A percentile compares a stretch with the other conserved stretches of the same genome.
Conservation (phyloP, 495 filamentous ascomycete species). For the Letharia columbiana region DNA sequence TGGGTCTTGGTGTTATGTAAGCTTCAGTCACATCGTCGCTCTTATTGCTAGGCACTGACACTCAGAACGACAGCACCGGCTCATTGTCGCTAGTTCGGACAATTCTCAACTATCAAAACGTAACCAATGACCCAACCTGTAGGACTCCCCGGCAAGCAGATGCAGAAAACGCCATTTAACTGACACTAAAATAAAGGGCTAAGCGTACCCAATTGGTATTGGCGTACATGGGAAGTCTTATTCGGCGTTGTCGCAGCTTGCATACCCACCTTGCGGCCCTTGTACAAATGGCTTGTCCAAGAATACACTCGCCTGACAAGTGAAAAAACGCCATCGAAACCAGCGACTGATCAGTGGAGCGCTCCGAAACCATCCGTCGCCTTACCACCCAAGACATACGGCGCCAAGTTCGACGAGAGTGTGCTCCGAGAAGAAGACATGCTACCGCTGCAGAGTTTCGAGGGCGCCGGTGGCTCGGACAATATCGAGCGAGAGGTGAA, state of each 20-base stretch:
- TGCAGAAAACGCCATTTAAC: neutral
- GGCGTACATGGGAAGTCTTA: conserved; percentile 19
- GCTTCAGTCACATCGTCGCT: conserved; percentile 10
- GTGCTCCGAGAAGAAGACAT: neutral
- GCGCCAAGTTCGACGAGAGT: neutral
- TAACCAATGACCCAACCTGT: conserved; percentile 10
- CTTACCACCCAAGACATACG: neutral
- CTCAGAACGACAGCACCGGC: conserved; percentile 3
- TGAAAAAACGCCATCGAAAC: conserved; percentile 3
- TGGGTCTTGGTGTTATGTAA: conserved; percentile 33
- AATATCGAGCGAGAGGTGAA: neutral
- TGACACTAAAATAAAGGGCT: conserved; percentile 3
- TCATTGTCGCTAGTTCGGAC: conserved; percentile 13
- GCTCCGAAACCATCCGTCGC: neutral
- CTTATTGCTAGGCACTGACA: neutral
- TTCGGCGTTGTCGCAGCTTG: conserved; percentile 20
- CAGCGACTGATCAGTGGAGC: neutral
- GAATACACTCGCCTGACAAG: neutral
- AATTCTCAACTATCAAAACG: conserved; percentile 12
- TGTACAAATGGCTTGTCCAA: conserved; percentile 12
- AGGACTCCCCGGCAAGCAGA: neutral
- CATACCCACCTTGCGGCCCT: conserved; percentile 19
- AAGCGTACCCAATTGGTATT: conserved; percentile 20
- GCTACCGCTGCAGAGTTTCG: neutral
- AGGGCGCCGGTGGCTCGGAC: neutral